Conservation (phyloP, 306 rosid species). For the Begonia fuchsioides region DNA sequence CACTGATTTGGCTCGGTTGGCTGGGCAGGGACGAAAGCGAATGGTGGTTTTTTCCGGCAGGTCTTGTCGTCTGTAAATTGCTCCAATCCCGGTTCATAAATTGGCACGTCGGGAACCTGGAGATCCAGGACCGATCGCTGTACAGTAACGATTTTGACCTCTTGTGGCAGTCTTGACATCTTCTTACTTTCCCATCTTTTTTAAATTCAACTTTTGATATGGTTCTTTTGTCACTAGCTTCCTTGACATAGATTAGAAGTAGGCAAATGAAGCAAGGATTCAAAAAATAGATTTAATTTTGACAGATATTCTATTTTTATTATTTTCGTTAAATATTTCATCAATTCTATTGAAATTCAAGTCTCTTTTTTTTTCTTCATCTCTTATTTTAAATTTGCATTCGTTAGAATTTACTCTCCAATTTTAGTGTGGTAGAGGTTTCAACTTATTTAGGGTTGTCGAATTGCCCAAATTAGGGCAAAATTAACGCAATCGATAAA, state of each 20-base stretch:
- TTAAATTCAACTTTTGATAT: conserved; percentile 11
- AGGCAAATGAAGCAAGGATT: not conserved
- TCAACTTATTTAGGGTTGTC: too few relatives aligned
- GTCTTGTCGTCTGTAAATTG: conserved; percentile 74
- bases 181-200: conserved; percentile 4
- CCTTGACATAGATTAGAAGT: conserved; percentile 6
- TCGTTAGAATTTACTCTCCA: too few relatives aligned
- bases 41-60: conserved; percentile 92
- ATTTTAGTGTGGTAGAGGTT: too few relatives aligned
- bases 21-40: conserved; percentile 88
- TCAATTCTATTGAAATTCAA: too few relatives aligned
- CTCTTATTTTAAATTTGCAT: too few relatives aligned
- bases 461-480: too few relatives aligned
- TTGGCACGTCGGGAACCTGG: conserved; percentile 97
- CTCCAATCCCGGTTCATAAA: conserved; percentile 83
- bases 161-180: conserved; percentile 87
- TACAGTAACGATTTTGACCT: conserved; percentile 86
- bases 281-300: too few relatives aligned
- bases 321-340: too few relatives aligned
- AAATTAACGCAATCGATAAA: too few relatives aligned
- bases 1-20: not conserved
- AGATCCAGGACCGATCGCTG: conserved; percentile 98
- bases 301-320: too few relatives aligned
- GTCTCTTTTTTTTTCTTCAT: too few relatives aligned
- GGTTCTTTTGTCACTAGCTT: conserved; percentile 3